Base-by-base conservation (phyloP, 1,284 basidiomycete species). In the Dichomitus squalens region DNA sequence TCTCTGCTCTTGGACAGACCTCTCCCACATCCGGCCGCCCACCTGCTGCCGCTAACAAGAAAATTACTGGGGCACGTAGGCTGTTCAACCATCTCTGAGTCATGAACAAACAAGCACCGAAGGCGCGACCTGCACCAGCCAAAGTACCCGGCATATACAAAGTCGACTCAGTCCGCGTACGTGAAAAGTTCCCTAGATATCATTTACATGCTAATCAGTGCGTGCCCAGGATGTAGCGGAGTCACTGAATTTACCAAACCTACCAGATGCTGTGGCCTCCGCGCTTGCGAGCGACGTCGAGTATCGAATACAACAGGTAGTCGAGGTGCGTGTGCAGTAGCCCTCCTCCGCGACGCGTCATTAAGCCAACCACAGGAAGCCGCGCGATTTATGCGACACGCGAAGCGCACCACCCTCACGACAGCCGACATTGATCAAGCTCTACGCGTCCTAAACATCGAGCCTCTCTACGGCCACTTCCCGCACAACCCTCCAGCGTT, bases 221-320 rank as follows among this genome's bases (percentile, higher is more conserved):
- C 20, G 20, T 16, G 8, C 1, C 7, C 9, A 96, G 95, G 96
- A 98, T 78, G 90, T 93, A 47, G 95, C 97, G 43, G 95, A 98
- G 67, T 90, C 91, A 0, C 74, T 98, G 29, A 89, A 90, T 48
- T 87, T 98, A 58, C 78, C 85, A n/a, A 88, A 79, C 44, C 75
- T 99, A 41, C 81, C 92, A 1, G 93, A 96, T 55, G 74, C 83
- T 6, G 91, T 98, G 11, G 91, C 95, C 2, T 86, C 87, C 18
- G 83, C 92, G 0, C 81, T 99, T 16, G 95, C 96, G 2, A 94
- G 93, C 60, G 97, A 99, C 76, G 94, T 98, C 40, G 96, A 99
- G 72, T 98, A 98, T 75, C 83, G 97, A 57, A 85, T 98, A 69
- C 95, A 96, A 71, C 93, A 96, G 71, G 87, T 96, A 43, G 84